Conservation (phyloP, 2,329 filamentous ascomycete genomes). For the Sporothrix brasiliensis region DNA sequence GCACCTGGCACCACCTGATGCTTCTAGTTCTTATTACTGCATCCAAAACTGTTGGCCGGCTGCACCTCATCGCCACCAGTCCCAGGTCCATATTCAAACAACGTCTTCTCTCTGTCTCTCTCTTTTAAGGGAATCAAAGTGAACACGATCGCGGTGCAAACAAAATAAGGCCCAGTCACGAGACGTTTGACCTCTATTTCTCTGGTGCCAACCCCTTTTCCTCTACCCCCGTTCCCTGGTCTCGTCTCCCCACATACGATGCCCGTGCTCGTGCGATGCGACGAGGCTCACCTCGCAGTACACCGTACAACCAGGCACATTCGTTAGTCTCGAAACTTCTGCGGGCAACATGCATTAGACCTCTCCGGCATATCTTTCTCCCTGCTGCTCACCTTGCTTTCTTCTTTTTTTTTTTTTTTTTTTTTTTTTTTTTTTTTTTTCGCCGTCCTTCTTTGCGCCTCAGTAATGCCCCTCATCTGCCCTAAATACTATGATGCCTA, state of each 20-base stretch:
- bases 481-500: not conserved
- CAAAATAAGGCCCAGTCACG: not conserved
- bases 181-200: not conserved
- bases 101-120: not conserved
- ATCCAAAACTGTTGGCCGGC: not conserved
- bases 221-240: not conserved
- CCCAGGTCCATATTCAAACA: slow-evolving; percentile 1
- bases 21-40: not conserved
- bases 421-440: not conserved
- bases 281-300: slow-evolving; percentile 11
- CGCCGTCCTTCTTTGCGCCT: not conserved
- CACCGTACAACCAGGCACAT: not conserved
- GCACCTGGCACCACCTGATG: slow-evolving; percentile 25
- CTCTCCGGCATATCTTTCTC: not conserved
- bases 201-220: not conserved
- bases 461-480: not conserved
- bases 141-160: slow-evolving; percentile 3
- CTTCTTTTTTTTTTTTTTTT: not conserved
- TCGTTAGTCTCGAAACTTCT: not conserved
- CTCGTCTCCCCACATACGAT: slow-evolving; percentile 1
- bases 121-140: not conserved
- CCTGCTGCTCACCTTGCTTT: not conserved
- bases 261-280: slow-evolving; percentile 5
- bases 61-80: slow-evolving; percentile 19
- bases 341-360: not conserved